phyloP scores from a whole-genome alignment of 257 asterid genomes.

The Eustoma russellianum region DNA sequence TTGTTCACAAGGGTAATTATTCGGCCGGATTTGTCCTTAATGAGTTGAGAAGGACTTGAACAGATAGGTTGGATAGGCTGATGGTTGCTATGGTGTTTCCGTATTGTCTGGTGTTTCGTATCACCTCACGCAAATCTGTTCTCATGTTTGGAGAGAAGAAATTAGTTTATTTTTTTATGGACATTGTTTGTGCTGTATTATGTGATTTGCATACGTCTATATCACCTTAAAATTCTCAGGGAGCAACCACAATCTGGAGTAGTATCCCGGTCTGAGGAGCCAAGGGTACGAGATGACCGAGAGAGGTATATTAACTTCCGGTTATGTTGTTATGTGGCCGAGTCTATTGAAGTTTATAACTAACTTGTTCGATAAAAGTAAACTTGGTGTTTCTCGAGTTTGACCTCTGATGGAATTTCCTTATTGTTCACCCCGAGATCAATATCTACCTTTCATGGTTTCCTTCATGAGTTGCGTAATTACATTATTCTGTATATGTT shows the following conservation, averaged over 20 bases:
- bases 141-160: too few species aligned
- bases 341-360: not conserved
- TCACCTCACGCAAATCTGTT: too few species aligned
- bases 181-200: not conserved
- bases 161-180: too few species aligned
- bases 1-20: too few species aligned
- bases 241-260: slow-evolving; percentile 78
- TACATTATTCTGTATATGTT: not conserved
- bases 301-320: slow-evolving; percentile 37
- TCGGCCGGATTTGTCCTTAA: too few species aligned
- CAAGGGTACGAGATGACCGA: slow-evolving; percentile 63
- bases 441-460: too few species aligned
- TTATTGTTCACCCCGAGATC: too few species aligned
- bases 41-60: too few species aligned
- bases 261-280: slow-evolving; percentile 84
- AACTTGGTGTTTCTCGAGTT: not conserved
- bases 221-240: slow-evolving; percentile 27
- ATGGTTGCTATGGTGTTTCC: too few species aligned
- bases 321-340: not conserved
- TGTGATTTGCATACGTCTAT: not conserved
- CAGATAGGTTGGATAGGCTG: too few species aligned
- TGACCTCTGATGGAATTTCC: not conserved
- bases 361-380: not conserved
- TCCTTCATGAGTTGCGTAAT: too few species aligned
- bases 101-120: too few species aligned